Evolutionary conservation across 2,329 filamentous ascomycete species (phyloP).

Genomic region (Diaporthe velutina): DNA sequence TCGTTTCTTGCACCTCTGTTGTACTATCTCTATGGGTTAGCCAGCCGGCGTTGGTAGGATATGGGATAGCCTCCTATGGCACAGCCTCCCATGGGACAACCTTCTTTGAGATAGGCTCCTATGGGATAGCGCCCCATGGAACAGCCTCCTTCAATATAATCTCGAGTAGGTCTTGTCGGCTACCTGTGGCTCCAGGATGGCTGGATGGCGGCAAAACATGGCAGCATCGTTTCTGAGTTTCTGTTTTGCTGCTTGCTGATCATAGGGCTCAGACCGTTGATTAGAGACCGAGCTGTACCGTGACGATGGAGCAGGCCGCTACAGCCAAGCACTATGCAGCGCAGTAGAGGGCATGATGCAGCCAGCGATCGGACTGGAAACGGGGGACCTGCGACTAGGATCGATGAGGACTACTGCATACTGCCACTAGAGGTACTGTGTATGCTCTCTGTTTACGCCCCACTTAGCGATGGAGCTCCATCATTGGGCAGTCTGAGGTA

Average conservation of each 20-base stretch:
- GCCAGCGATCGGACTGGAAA: not conserved
- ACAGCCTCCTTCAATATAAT: too few relatives aligned
- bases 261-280: not conserved
- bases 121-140: too few relatives aligned
- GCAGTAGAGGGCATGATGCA: not conserved
- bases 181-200: too few relatives aligned
- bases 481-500: too few relatives aligned
- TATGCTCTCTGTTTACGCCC: not conserved
- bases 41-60: too few relatives aligned
- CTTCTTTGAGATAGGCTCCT: too few relatives aligned
- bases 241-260: not conserved
- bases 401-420: not conserved
- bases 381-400: not conserved
- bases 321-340: not conserved
- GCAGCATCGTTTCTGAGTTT: too few relatives aligned
- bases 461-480: slow-evolving; percentile 22
- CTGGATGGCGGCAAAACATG: too few relatives aligned
- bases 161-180: too few relatives aligned
- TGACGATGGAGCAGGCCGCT: not conserved
- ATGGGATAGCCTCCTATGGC: too few relatives aligned
- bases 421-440: not conserved
- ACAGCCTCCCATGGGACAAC: too few relatives aligned
- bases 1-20: not conserved
- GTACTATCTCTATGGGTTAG: not conserved
- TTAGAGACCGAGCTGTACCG: not conserved